Evolutionary conservation across 2,329 filamentous ascomycete genomes (phyloP).

Genomic region (Fusarium albidum): DNA sequence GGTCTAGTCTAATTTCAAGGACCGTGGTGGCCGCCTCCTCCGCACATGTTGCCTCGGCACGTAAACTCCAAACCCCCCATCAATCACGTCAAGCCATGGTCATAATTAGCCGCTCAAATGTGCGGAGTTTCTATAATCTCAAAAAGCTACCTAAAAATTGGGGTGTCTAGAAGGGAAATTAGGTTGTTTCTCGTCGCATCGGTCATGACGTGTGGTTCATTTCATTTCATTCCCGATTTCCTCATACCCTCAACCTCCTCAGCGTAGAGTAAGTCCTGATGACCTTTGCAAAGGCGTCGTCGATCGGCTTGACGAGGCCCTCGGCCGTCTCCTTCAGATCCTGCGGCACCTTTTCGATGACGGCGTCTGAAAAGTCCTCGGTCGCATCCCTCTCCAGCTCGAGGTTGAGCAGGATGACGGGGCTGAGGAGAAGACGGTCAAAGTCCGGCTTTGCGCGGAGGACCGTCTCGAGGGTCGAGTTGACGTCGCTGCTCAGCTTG

Average conservation of each 20-base stretch:
- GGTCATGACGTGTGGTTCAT: no score
- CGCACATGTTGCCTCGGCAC: no score
- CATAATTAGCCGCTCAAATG: no score
- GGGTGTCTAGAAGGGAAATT: no score
- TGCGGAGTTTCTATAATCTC: no score
- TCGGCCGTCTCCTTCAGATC: constrained; percentile 44
- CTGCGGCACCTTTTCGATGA: constrained; percentile 51
- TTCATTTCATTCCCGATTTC: background rate
- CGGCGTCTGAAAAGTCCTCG: constrained; percentile 46
- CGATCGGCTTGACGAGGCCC: constrained; percentile 48
- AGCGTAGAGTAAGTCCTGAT: constrained; percentile 43
- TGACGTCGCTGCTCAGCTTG: constrained; percentile 48
- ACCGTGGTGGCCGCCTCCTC: no score
- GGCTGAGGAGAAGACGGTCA: constrained; percentile 50
- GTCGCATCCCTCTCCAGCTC: constrained; percentile 51
- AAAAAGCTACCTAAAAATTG: no score
- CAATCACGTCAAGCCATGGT: no score
- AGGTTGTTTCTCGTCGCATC: no score
- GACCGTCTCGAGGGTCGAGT: constrained; percentile 49
- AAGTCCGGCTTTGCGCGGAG: constrained; percentile 54
- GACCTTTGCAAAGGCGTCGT: constrained; percentile 48
- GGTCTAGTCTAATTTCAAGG: no score
- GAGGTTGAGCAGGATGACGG: constrained; percentile 53
- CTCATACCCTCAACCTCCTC: constrained; percentile 15
- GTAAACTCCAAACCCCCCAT: no score